Percentiles rank a stretch among this genome's conserved stretches.
Conservation (phyloP, 176 grass and related monocot genomes). For the Chloris gayana region DNA sequence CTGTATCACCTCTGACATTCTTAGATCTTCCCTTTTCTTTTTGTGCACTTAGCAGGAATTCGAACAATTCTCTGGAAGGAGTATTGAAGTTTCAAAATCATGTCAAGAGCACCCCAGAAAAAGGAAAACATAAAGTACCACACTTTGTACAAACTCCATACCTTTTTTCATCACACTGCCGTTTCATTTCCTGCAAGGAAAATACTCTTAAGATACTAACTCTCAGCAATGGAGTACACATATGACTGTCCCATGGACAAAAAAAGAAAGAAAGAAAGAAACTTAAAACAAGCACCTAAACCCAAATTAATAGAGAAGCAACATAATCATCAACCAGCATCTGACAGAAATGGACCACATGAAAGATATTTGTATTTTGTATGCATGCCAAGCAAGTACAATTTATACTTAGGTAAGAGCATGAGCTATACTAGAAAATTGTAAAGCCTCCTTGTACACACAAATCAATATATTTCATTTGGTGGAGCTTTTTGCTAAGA, state of each 20-base stretch:
- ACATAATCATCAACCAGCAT: neutral
- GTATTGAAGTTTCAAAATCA: slow-evolving; percentile 37
- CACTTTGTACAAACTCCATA: slow-evolving; percentile 36
- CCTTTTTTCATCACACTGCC: slow-evolving; percentile 96
- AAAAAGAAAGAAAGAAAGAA: slow-evolving; percentile 17
- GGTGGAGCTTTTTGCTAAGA: neutral
- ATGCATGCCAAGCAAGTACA: neutral
- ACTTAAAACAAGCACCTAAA: slow-evolving; percentile 1
- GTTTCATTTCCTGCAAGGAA: slow-evolving; percentile 91
- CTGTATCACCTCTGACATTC: slow-evolving; percentile 64
- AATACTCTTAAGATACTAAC: slow-evolving; percentile 8
- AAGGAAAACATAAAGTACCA: neutral
- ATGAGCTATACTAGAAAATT: neutral
- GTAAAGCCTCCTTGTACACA: neutral
- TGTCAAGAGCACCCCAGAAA: slow-evolving; percentile 4
- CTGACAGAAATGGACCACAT: slow-evolving; percentile 8
- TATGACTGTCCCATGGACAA: slow-evolving; percentile 9
- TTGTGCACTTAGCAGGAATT: slow-evolving; percentile 70
- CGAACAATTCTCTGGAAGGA: slow-evolving; percentile 78
- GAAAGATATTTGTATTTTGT: neutral
- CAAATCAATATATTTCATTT: slow-evolving; percentile 3
- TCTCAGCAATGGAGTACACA: neutral
- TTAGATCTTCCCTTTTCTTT: slow-evolving; percentile 75
- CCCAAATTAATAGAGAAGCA: neutral
- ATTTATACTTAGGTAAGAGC: neutral